These are phyloP conservation scores for Lepiota subincarnata DNA, from an alignment of 768 basidiomycete genomes.

Conservation along the genomic window DNA sequence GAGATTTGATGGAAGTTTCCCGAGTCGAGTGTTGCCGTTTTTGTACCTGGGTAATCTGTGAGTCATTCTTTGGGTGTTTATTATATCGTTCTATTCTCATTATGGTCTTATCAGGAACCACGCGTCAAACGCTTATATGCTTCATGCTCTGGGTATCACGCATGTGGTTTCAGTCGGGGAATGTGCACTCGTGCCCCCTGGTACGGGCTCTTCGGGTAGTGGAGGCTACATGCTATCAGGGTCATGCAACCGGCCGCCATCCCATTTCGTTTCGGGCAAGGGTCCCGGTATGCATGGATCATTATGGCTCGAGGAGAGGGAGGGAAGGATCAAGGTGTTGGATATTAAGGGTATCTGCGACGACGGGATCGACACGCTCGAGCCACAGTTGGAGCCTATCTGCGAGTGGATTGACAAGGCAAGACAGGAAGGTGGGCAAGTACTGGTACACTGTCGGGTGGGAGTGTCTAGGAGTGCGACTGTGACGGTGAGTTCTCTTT, in stretches of 20 bases:
- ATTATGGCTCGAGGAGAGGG: constrained; percentile 83
- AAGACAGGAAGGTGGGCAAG: constrained; percentile 75
- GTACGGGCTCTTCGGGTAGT: constrained; percentile 25
- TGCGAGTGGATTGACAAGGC: constrained; percentile 94
- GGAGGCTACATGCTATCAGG: constrained; percentile 13
- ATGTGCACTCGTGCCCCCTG: constrained; percentile 83
- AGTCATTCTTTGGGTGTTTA: constrained; percentile 41
- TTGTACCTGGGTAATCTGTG: constrained; percentile 93
- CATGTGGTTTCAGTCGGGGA: constrained; percentile 98
- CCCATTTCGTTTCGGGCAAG: constrained; percentile 40
- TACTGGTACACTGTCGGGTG: constrained; percentile 97
- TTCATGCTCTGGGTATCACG: constrained; percentile 91
- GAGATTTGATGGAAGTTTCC: constrained; percentile 94
- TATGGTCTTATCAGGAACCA: constrained; percentile 60
- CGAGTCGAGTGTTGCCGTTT: constrained; percentile 87
- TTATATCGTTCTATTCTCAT: too few species aligned
- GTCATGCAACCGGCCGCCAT: constrained; percentile 25
- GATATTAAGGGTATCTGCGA: constrained; percentile 93
- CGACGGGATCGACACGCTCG: constrained; percentile 93
- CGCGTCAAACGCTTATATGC: constrained; percentile 92
- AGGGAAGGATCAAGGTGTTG: constrained; percentile 85
- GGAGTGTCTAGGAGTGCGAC: constrained; percentile 95
- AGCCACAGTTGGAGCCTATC: constrained; percentile 82
- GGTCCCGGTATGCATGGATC: constrained; percentile 59
- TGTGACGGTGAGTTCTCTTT: constrained; percentile 60